A percentile compares a stretch with the other conserved stretches of the same genome.
These are phyloP conservation scores for Erysimum cheiri DNA, from an alignment of 441 rosid genomes.

Conservation along the genomic window DNA sequence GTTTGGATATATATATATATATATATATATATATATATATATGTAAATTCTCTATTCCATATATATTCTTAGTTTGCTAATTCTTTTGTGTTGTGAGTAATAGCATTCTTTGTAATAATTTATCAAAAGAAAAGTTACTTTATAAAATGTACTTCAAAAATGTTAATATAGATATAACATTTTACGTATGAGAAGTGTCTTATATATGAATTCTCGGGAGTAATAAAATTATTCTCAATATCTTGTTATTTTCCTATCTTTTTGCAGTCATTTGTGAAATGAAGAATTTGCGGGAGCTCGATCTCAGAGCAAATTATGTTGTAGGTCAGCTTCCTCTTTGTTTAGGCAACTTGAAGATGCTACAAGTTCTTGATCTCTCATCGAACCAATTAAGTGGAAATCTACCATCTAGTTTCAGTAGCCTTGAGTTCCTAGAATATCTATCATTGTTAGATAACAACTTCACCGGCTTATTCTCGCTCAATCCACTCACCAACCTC, in stretches of 20 bases:
- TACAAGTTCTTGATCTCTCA: neutral
- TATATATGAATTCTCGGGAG: neutral
- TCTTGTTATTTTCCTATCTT: neutral
- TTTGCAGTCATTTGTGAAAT: neutral
- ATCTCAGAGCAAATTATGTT: neutral
- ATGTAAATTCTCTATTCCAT: too few relatives aligned
- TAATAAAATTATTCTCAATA: neutral
- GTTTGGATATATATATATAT: too few relatives aligned
- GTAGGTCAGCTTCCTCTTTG: neutral
- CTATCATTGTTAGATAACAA: neutral
- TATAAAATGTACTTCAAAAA: too few relatives aligned
- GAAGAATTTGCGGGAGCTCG: neutral
- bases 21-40: too few relatives aligned
- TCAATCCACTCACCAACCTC: conserved; percentile 17
- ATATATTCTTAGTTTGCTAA: too few relatives aligned
- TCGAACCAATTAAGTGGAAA: conserved; percentile 8
- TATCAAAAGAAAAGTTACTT: too few relatives aligned
- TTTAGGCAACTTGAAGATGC: neutral
- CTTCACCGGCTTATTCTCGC: conserved; percentile 12
- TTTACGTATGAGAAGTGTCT: neutral
- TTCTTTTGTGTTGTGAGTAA: too few relatives aligned
- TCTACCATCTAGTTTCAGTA: neutral
- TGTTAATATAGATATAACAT: neutral
- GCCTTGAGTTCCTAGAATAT: conserved; percentile 17
- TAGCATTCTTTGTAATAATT: too few relatives aligned